phyloP scores from a whole-genome alignment of 2,329 filamentous ascomycete genomes.

The Pseudocercospora eumusae region DNA sequence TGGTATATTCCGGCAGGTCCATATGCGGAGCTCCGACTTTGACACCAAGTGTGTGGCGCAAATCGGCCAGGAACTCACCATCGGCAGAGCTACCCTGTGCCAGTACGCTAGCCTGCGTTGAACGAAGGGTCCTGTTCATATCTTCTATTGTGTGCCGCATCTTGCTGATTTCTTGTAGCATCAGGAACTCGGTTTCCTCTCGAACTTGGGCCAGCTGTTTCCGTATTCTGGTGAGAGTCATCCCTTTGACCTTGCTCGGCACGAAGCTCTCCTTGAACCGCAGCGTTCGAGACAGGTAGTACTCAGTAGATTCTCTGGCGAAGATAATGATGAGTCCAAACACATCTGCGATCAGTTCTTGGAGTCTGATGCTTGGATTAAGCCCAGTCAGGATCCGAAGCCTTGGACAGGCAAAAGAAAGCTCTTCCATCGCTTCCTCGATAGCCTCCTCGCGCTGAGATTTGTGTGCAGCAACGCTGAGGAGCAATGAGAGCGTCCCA shows the following conservation, averaged over 20 bases:
- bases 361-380: slow-evolving; percentile 1
- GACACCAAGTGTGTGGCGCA: too few species aligned
- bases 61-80: background rate
- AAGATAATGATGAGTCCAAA: slow-evolving; percentile 14
- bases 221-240: slow-evolving; percentile 10
- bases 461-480: slow-evolving; percentile 13
- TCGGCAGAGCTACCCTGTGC: background rate
- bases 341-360: slow-evolving; percentile 7
- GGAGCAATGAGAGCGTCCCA: slow-evolving; percentile 16
- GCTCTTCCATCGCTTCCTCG: slow-evolving; percentile 15
- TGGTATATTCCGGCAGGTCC: too few species aligned
- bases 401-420: slow-evolving; percentile 14
- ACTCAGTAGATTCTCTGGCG: slow-evolving; percentile 13
- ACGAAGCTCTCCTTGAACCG: slow-evolving; percentile 7
- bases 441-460: slow-evolving; percentile 11
- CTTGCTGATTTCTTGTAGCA: slow-evolving; percentile 6
- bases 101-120: background rate
- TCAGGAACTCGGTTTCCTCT: slow-evolving; percentile 9
- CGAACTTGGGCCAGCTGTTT: slow-evolving; percentile 9
- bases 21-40: too few species aligned
- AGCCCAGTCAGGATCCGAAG: slow-evolving; percentile 10
- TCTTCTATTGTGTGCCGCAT: background rate
- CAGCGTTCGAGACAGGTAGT: slow-evolving; percentile 7
- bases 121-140: background rate
- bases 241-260: slow-evolving; percentile 5